Percentiles rank a stretch among this genome's conserved stretches.
Conservation (phyloP, 164 flowering plant species). For the Paratinospora sagittata region DNA sequence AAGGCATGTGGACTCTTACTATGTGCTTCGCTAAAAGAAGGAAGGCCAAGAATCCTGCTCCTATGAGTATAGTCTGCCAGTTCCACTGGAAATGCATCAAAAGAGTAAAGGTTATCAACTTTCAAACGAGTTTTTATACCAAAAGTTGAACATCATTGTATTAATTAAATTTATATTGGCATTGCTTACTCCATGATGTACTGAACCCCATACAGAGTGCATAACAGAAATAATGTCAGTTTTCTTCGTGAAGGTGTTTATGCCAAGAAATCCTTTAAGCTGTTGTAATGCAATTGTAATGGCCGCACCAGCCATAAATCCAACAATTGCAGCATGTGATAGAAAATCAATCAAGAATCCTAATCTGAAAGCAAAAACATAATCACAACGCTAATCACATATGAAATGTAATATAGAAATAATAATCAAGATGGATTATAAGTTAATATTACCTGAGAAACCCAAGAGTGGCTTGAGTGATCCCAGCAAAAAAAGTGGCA, state of each 20-base stretch:
- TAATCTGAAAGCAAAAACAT: constrained; percentile 39
- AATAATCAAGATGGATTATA: neutral
- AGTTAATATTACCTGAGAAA: constrained; percentile 48
- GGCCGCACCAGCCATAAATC: constrained; percentile 97
- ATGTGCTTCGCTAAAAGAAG: constrained; percentile 64
- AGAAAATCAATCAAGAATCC: constrained; percentile 92
- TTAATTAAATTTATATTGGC: neutral
- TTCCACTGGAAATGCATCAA: constrained; percentile 73
- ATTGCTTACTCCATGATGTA: constrained; percentile 61
- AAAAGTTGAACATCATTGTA: no score
- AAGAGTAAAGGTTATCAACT: neutral
- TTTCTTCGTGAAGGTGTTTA: constrained; percentile 59
- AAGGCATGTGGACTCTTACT: constrained; percentile 36
- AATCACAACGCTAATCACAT: neutral
- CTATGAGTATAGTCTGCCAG: constrained; percentile 86
- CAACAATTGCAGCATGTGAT: constrained; percentile 93
- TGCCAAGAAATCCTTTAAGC: constrained; percentile 88
- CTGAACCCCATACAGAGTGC: constrained; percentile 50
- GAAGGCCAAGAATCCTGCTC: constrained; percentile 61
- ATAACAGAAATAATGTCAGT: constrained; percentile 71
- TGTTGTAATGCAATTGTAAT: constrained; percentile 90
- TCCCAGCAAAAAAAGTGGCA: constrained; percentile 92
- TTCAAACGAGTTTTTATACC: neutral
- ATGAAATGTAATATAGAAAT: neutral
- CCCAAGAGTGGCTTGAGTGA: constrained; percentile 78